Percentiles rank a stretch among this genome's conserved stretches.
Evolutionary conservation across 495 filamentous ascomycete species (phyloP).

Genomic region (Evernia prunastri): DNA sequence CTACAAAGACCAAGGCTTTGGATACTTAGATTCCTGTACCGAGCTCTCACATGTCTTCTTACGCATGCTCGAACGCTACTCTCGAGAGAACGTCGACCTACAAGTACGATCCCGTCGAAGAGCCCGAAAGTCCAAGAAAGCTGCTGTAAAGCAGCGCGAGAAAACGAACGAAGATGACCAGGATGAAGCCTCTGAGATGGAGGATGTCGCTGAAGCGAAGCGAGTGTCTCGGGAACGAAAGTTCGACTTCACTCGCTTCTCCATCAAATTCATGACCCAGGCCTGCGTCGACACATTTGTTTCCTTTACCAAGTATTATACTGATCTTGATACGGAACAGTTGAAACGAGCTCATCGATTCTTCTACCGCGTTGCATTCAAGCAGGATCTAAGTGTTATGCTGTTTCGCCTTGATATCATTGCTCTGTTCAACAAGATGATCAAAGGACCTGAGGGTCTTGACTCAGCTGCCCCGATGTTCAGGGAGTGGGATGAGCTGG

Average conservation of each 20-base stretch:
- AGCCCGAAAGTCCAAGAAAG: constrained; percentile 62
- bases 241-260: constrained; percentile 87
- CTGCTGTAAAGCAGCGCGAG: constrained; percentile 33
- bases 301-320: constrained; percentile 69
- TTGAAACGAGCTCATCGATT: constrained; percentile 92
- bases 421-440: constrained; percentile 79
- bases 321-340: constrained; percentile 71
- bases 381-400: constrained; percentile 80
- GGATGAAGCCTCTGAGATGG: constrained; percentile 60
- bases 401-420: constrained; percentile 89
- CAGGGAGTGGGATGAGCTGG: constrained; percentile 89
- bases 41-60: constrained; percentile 88
- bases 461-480: constrained; percentile 55
- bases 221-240: constrained; percentile 70
- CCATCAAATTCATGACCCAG: constrained; percentile 72
- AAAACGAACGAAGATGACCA: constrained; percentile 36
- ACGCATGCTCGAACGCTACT: constrained; percentile 86
- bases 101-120: constrained; percentile 77
- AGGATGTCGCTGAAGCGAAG: constrained; percentile 65
- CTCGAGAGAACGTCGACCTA: constrained; percentile 87
- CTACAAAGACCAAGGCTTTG: constrained; percentile 90
- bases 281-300: constrained; percentile 86
- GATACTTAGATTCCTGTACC: constrained; percentile 86
- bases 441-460: constrained; percentile 80
- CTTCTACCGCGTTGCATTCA: constrained; percentile 92